Base-by-base conservation (phyloP, 257 asterid species). In the Penstemon newberryi region DNA sequence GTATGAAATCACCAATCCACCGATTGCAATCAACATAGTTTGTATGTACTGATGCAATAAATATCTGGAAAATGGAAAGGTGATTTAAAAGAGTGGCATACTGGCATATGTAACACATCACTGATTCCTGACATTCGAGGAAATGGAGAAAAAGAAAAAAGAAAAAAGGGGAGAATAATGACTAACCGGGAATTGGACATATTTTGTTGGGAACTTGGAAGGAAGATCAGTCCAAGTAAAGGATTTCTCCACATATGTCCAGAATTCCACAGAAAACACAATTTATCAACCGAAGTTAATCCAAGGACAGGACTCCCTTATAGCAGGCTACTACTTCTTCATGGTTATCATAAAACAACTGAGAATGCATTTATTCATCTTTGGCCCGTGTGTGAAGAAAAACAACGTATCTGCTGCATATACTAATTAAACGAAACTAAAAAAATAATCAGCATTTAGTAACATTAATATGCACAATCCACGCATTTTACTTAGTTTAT, bases 181-280 rank as follows among this genome's bases (percentile, higher is more conserved):
- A 84, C 96, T 83, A 56, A 94, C 97, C 6, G 99, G 99, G 77
- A 94, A 89, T 73, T 94, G 96, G 57, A 94, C 97, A 65, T 91
- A 87, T 91, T 94, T 94, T 33, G 99, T 91, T 1, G 99, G 99
- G 73, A 94, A 94, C 79, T 91, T 89, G 79, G 99, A 94, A 70
- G 99, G 96, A 77, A 85, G 87, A 77, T 91, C 97, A 3, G 92
- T 87, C 99, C 99, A 94, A 36, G 97, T 94, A 87, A 91, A 91
- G 38, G 97, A 94, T 79, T 89, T 83, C 87, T 94, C 99, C 57
- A 94, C 96, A 25, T 91, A 87, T 42, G 97, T 80, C 99, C 97
- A 94, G 78, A 94, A 94, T 70, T 94, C 97, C 90, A 91, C 80
- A 78, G 63, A 65, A 65, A 75, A 54, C 50, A 46, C 19, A 76